These are phyloP conservation scores for Lipomyces starkeyi DNA, from an alignment of 805 yeast species.

Conservation along the genomic window DNA sequence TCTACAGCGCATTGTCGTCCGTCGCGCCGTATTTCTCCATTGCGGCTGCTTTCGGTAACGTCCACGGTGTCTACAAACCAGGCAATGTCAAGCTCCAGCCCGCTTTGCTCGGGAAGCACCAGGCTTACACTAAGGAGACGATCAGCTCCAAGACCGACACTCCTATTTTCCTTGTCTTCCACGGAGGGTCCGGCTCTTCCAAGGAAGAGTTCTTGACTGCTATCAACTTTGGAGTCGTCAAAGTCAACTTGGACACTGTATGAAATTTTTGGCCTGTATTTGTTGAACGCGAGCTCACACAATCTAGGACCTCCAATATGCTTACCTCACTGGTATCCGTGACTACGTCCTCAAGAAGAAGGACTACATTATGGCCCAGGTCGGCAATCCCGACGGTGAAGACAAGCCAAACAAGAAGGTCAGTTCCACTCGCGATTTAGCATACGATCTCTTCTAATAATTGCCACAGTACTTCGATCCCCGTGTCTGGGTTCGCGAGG, in stretches of 20 bases:
- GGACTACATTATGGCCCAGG: conserved; percentile 86
- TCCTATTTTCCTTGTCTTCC: conserved; percentile 98
- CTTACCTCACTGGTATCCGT: conserved; percentile 95
- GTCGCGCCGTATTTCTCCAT: conserved; percentile 98
- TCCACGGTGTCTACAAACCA: conserved; percentile 99
- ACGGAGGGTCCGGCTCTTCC: conserved; percentile 99
- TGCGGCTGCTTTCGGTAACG: conserved; percentile 99
- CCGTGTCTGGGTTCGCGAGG: conserved; percentile 99
- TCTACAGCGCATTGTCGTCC: conserved; percentile 85
- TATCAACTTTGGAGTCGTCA: conserved; percentile 92
- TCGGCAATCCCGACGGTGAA: conserved; percentile 99
- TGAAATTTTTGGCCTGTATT: background rate
- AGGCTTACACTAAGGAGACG: conserved; percentile 79
- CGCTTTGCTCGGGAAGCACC: conserved; percentile 94
- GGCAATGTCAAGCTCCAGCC: conserved; percentile 96
- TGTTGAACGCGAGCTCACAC: background rate
- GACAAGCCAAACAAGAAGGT: conserved; percentile 98
- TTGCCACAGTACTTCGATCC: conserved; percentile 83
- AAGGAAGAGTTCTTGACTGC: conserved; percentile 90
- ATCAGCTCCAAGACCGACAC: conserved; percentile 56
- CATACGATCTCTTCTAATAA: background rate
- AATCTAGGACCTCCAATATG: conserved; percentile 84
- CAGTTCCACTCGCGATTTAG: background rate
- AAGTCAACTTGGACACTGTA: conserved; percentile 94
- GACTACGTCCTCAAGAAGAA: conserved; percentile 95